Evolutionary conservation across 306 rosid species (phyloP).

Genomic region (Trifolium fragiferum): DNA sequence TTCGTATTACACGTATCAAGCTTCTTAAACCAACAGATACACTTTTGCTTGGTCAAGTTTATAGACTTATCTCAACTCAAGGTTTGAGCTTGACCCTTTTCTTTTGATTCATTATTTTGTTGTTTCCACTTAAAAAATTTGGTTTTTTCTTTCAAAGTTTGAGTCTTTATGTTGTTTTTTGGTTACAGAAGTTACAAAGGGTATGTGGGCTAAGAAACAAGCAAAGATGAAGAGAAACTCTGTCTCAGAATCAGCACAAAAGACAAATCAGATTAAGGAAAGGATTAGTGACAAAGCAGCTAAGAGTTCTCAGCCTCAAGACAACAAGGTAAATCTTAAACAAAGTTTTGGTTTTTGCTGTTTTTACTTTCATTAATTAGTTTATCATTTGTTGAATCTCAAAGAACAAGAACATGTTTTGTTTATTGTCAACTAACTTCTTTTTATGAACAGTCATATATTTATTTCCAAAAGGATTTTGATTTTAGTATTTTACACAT

Average conservation of each 20-base stretch:
- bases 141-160: constrained; percentile 26
- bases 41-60: constrained; percentile 93
- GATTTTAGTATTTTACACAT: constrained; percentile 5
- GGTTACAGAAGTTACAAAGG: constrained; percentile 80
- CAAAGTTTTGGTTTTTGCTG: constrained; percentile 10
- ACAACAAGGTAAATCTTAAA: constrained; percentile 62
- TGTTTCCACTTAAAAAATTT: neutral
- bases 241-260: constrained; percentile 53
- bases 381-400: constrained; percentile 19
- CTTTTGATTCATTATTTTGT: neutral
- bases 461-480: neutral
- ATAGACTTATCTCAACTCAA: constrained; percentile 84
- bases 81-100: constrained; percentile 56
- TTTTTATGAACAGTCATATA: neutral
- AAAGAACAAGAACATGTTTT: constrained; percentile 33
- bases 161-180: constrained; percentile 34
- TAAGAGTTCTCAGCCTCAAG: constrained; percentile 54
- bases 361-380: constrained; percentile 8
- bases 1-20: constrained; percentile 91
- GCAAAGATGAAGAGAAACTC: constrained; percentile 70
- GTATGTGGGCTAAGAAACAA: constrained; percentile 84
- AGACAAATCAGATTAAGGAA: constrained; percentile 54
- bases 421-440: constrained; percentile 24
- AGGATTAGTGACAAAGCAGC: constrained; percentile 43
- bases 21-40: constrained; percentile 89